phyloP scores from a whole-genome alignment of 148 eudicot species.

The Vaccinium myrtillus region DNA sequence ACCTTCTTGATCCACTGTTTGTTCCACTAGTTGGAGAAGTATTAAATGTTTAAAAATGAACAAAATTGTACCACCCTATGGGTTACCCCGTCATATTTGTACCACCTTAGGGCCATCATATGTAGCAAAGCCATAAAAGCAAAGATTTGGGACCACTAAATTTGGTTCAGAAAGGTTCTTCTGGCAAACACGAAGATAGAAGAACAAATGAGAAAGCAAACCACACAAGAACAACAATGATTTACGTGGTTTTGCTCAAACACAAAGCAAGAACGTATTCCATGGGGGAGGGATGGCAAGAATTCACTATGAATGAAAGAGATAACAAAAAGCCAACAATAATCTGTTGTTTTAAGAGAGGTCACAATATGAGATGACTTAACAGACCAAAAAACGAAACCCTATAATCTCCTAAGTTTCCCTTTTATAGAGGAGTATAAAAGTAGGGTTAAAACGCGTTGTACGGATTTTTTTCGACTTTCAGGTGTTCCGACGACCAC shows the following conservation, averaged over 20 bases:
- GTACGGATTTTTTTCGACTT: background rate
- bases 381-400: background rate
- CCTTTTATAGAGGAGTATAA: background rate
- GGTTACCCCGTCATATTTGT: no score
- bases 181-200: no score
- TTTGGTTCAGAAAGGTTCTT: background rate
- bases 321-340: background rate
- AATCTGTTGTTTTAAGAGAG: background rate
- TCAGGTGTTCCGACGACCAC: background rate
- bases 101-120: background rate
- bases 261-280: background rate
- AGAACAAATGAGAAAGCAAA: no score
- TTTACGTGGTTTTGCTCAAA: background rate
- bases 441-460: background rate
- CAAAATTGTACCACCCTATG: conserved; percentile 17
- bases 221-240: no score
- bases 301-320: background rate
- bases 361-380: background rate
- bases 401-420: background rate
- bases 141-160: conserved; percentile 13
- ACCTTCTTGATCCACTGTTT: conserved; percentile 4
- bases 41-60: background rate
- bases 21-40: conserved; percentile 11
- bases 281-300: background rate
- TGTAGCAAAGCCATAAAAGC: background rate